These are phyloP conservation scores for Ettlia oleoabundans DNA, from an alignment of 139 green algal genomes.

Conservation along the genomic window DNA sequence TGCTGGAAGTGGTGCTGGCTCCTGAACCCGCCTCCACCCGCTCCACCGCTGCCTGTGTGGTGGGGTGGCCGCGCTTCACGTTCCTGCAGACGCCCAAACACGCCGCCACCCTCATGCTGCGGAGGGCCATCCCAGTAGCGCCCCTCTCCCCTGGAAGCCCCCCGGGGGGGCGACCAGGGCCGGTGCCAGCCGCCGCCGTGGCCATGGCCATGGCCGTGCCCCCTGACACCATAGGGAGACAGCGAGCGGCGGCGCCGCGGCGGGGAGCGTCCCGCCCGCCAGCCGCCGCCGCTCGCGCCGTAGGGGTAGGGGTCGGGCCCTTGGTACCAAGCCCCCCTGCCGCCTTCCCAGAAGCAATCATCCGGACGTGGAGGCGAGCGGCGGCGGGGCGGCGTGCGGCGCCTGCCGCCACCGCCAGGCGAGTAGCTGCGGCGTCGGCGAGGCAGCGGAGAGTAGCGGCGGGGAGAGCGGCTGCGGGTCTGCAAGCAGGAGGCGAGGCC, in stretches of 20 bases:
- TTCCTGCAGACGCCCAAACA: not conserved
- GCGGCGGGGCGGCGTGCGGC: not conserved
- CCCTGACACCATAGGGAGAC: not conserved
- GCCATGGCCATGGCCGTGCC: not conserved
- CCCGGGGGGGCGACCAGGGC: not conserved
- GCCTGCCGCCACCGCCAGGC: not conserved
- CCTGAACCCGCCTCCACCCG: not conserved
- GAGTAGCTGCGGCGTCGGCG: conserved; percentile 5
- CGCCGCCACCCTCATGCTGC: not conserved
- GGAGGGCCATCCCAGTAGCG: not conserved
- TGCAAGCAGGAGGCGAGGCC: not conserved
- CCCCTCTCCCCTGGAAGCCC: not conserved
- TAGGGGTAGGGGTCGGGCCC: conserved; percentile 14
- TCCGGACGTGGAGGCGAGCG: not conserved
- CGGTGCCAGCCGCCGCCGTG: not conserved
- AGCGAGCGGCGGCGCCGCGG: not conserved
- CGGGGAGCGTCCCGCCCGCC: not conserved
- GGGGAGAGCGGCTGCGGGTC: not conserved
- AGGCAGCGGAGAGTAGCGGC: conserved; percentile 4
- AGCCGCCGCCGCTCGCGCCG: not conserved
- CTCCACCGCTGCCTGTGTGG: conserved; percentile 4
- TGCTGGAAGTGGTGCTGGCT: conserved; percentile 12
- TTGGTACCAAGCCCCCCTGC: not conserved
- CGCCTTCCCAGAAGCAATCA: not conserved
- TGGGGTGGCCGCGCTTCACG: not conserved